A percentile compares a stretch with the other conserved stretches of the same genome.
These are phyloP conservation scores for Pseudoturritis turrita DNA, from an alignment of 345 rosid genomes.

Conservation along the genomic window DNA sequence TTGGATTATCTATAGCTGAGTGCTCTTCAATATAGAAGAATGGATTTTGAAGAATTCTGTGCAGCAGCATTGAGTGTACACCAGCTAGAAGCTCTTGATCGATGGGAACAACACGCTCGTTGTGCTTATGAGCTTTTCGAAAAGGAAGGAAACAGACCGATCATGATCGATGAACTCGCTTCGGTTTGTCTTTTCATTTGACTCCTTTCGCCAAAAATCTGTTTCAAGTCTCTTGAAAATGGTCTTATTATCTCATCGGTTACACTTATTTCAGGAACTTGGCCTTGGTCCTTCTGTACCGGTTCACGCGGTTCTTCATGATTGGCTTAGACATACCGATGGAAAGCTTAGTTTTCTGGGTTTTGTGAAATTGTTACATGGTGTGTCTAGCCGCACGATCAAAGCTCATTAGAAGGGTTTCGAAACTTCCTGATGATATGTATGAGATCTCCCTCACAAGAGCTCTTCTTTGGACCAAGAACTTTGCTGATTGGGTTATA, in stretches of 20 bases:
- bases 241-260: background rate
- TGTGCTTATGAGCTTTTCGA: constrained; percentile 92
- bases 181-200: constrained; percentile 39
- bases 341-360: constrained; percentile 96
- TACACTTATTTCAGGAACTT: constrained; percentile 59
- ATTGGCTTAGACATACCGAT: constrained; percentile 93
- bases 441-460: constrained; percentile 14
- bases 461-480: background rate
- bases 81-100: constrained; percentile 87
- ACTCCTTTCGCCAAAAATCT: background rate
- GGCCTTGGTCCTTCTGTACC: constrained; percentile 88
- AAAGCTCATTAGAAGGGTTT: constrained; percentile 45
- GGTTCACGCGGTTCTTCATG: constrained; percentile 84
- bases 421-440: background rate
- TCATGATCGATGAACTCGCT: constrained; percentile 86
- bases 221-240: background rate
- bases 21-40: constrained; percentile 83
- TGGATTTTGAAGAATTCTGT: constrained; percentile 93
- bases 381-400: constrained; percentile 64
- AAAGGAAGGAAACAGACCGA: constrained; percentile 88
- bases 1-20: constrained; percentile 48
- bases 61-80: constrained; percentile 84
- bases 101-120: constrained; percentile 89
- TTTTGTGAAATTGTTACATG: constrained; percentile 81
- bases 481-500: constrained; percentile 15